A percentile compares a stretch with the other conserved stretches of the same genome.
phyloP scores from a whole-genome alignment of 2,329 filamentous ascomycete genomes.

The Verticillium klebahnii region DNA sequence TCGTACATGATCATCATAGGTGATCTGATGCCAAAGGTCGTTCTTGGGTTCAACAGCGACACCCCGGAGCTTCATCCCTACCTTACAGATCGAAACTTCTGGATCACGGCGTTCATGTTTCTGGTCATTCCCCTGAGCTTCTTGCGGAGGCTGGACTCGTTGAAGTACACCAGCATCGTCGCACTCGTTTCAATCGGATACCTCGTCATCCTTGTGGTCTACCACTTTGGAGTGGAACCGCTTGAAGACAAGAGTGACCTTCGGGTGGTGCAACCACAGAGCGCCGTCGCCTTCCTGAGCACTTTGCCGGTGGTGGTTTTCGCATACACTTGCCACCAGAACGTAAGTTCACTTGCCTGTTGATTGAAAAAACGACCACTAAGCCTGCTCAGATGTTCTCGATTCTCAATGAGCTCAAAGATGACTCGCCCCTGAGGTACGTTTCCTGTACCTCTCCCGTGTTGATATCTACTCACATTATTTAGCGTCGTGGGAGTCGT shows the following conservation, averaged over 20 bases:
- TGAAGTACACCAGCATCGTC: slow-evolving; percentile 94
- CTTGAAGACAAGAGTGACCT: slow-evolving; percentile 70
- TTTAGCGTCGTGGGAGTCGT: slow-evolving; percentile 72
- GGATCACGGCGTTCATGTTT: slow-evolving; percentile 97
- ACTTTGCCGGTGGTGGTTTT: slow-evolving; percentile 95
- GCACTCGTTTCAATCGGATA: slow-evolving; percentile 93
- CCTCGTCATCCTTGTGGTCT: slow-evolving; percentile 86
- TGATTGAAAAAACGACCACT: not conserved
- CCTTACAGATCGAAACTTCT: slow-evolving; percentile 86
- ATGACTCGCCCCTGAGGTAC: slow-evolving; percentile 64
- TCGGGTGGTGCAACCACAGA: slow-evolving; percentile 72
- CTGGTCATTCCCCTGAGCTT: slow-evolving; percentile 94
- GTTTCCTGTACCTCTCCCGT: not conserved
- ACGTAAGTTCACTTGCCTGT: slow-evolving; percentile 49
- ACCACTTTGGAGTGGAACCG: slow-evolving; percentile 82
- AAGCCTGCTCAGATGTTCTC: slow-evolving; percentile 77
- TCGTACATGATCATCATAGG: slow-evolving; percentile 99
- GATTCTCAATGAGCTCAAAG: slow-evolving; percentile 88
- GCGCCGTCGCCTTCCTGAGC: slow-evolving; percentile 72
- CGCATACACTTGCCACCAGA: slow-evolving; percentile 99
- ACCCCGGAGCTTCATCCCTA: slow-evolving; percentile 61
- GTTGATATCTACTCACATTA: slow-evolving; percentile 22
- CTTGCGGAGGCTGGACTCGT: slow-evolving; percentile 81
- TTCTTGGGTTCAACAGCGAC: slow-evolving; percentile 68
- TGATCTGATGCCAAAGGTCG: slow-evolving; percentile 94